A percentile compares a stretch with the other conserved stretches of the same genome.
Evolutionary conservation across 2,329 filamentous ascomycete species (phyloP).

Genomic region (Myriosclerotinia scirpicola): DNA sequence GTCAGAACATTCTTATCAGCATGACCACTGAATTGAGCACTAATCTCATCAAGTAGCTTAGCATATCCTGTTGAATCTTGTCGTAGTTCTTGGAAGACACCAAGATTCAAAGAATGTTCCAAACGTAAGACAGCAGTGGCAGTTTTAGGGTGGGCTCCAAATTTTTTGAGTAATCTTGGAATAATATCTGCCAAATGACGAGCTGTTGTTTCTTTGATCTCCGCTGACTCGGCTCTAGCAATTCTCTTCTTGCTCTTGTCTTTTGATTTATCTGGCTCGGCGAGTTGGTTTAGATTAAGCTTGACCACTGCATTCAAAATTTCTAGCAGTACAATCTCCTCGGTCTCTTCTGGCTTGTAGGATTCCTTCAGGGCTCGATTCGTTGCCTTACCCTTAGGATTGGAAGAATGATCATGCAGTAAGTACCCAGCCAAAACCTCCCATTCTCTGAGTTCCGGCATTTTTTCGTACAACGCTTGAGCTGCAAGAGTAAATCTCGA

Average conservation of each 20-base stretch:
- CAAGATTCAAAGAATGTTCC: slow-evolving; percentile 81
- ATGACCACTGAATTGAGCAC: slow-evolving; percentile 91
- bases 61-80: slow-evolving; percentile 81
- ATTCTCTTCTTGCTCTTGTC: slow-evolving; percentile 51
- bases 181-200: slow-evolving; percentile 76
- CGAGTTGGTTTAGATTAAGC: slow-evolving; percentile 63
- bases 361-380: slow-evolving; percentile 45
- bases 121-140: slow-evolving; percentile 82
- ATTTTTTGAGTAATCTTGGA: slow-evolving; percentile 86
- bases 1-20: slow-evolving; percentile 80
- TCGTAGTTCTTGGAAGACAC: slow-evolving; percentile 83
- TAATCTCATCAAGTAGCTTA: slow-evolving; percentile 83
- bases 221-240: slow-evolving; percentile 60
- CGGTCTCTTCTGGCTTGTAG: slow-evolving; percentile 44
- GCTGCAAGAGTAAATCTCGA: slow-evolving; percentile 84
- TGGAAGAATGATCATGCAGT: slow-evolving; percentile 81
- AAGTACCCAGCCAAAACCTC: slow-evolving; percentile 86
- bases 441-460: slow-evolving; percentile 82
- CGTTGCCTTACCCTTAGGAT: slow-evolving; percentile 64
- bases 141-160: slow-evolving; percentile 83
- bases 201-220: slow-evolving; percentile 76
- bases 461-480: slow-evolving; percentile 79
- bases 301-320: slow-evolving; percentile 82
- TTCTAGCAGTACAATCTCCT: slow-evolving; percentile 84
- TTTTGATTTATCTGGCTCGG: slow-evolving; percentile 63